Conservation (phyloP, 768 basidiomycete species). For the Cantharellus anzutake region DNA sequence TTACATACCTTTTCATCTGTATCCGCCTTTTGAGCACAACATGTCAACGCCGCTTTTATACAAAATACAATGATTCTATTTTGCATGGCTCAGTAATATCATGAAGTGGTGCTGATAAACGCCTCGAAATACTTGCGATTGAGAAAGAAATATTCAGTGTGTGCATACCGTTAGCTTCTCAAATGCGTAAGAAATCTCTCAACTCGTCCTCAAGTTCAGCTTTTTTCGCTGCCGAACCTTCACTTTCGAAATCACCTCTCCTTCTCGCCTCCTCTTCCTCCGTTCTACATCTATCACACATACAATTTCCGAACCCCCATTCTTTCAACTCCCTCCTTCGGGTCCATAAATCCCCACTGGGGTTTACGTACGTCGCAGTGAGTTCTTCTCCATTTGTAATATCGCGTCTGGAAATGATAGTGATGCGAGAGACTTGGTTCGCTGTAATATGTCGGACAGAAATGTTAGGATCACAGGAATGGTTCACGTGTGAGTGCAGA, state of each 20-base stretch:
- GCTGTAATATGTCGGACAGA: constrained; percentile 62
- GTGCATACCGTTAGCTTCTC: neutral
- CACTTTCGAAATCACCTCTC: neutral
- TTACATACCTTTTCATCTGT: too few species aligned
- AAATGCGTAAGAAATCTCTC: constrained; percentile 10
- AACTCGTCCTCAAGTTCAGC: constrained; percentile 10
- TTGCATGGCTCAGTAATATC: too few species aligned
- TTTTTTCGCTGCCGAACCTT: neutral
- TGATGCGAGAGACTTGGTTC: constrained; percentile 52
- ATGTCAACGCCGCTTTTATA: too few species aligned
- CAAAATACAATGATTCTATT: too few species aligned
- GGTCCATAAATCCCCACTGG: constrained; percentile 24
- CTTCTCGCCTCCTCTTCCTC: constrained; percentile 23
- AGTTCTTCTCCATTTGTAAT: constrained; percentile 61
- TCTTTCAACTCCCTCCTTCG: constrained; percentile 27
- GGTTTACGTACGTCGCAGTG: constrained; percentile 60
- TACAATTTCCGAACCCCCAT: constrained; percentile 62
- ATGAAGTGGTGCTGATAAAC: too few species aligned
- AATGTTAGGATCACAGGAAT: constrained; percentile 61
- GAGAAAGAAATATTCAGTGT: too few species aligned
- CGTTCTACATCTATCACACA: constrained; percentile 43
- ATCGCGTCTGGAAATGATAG: constrained; percentile 42
- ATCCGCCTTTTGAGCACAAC: too few species aligned
- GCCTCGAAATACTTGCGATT: too few species aligned
- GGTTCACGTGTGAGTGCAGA: constrained; percentile 77